Base-by-base conservation (phyloP, 148 eudicot genomes). In the Polygonum maritimum region DNA sequence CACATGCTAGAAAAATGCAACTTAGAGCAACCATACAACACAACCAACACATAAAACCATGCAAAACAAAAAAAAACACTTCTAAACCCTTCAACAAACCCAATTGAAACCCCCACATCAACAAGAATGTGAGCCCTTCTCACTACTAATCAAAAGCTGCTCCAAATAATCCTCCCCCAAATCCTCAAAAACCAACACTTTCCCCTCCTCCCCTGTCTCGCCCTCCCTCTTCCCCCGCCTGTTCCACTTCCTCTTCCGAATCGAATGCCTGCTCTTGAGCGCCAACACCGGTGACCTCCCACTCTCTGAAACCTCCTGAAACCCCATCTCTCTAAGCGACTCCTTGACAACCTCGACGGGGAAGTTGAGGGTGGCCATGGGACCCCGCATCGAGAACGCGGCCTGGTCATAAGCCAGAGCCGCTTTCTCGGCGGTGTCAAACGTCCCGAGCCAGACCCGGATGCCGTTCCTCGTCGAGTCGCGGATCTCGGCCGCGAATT, bases 391-490 rank as follows among this genome's bases (percentile, higher is more conserved):
- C 14, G 93, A 74, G 14, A 86, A 87, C 0, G 97, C 93, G 0
- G 97, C 93, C 62, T 91, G 97, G 51, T 91, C 96, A 45, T 91
- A 91, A 3, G 87, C 96, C 80, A 91, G 14, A 1, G 96, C 92
- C 1, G 95, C 95, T 0, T 84, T 90, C 52, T 91, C 93, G 0
- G 93, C 87, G 4, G 83, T 89, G 70, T 91, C 92, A 57, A 91
- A 91, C 14, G 97, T 91, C 6, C 97, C 97, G 7, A 91, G 62
- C 97, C 93, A 91, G 0, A 91, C 97, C 79, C 97, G 78, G 1
- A 89, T 81, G 0, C 97, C 93, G 26, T 91, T 91, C 76, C 96
- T 80, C 0, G 96, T 91, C 0, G 96, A 91, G 52, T 91, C 96
- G 31, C 96, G 76, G 41, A 91, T 91, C 69, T 91, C 97, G 0